phyloP scores from a whole-genome alignment of 2,329 filamentous ascomycete species.

The Ceratocystis eucalypticola region DNA sequence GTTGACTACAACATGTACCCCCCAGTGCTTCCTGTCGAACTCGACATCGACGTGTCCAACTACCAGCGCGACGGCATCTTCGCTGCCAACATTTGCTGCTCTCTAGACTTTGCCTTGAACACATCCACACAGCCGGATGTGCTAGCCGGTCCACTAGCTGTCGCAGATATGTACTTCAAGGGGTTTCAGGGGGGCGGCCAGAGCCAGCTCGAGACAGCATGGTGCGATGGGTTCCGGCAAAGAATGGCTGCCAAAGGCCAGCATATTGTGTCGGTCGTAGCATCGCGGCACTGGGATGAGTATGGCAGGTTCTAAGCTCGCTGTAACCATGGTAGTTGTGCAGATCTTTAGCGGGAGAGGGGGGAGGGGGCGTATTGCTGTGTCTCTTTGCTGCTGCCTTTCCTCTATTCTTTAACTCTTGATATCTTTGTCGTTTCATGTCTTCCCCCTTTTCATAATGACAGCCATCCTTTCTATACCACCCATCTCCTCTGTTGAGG shows the following conservation, averaged over 20 bases:
- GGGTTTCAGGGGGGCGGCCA: constrained; percentile 29
- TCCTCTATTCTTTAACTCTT: not conserved
- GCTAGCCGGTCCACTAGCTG: constrained; percentile 31
- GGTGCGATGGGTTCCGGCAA: constrained; percentile 34
- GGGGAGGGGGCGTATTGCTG: not conserved
- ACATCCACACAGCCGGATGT: constrained; percentile 35
- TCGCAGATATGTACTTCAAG: constrained; percentile 32
- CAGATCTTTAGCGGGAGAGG: not conserved
- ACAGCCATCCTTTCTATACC: not conserved
- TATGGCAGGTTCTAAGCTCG: constrained; percentile 14
- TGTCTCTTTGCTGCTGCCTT: not conserved
- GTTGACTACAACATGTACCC: constrained; percentile 29
- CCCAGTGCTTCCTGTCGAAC: constrained; percentile 28
- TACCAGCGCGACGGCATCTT: constrained; percentile 35
- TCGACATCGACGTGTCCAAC: constrained; percentile 31
- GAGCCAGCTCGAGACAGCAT: constrained; percentile 34
- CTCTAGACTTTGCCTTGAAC: constrained; percentile 35
- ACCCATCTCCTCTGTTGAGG: not conserved
- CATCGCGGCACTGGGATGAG: constrained; percentile 27
- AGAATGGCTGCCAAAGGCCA: constrained; percentile 31
- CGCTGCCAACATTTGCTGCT: constrained; percentile 38
- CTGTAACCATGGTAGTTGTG: not conserved
- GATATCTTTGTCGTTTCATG: not conserved
- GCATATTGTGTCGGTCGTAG: constrained; percentile 30
- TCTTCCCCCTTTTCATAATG: not conserved